Conservation (phyloP, 441 rosid genomes). For the Bruguiera hainesii region DNA sequence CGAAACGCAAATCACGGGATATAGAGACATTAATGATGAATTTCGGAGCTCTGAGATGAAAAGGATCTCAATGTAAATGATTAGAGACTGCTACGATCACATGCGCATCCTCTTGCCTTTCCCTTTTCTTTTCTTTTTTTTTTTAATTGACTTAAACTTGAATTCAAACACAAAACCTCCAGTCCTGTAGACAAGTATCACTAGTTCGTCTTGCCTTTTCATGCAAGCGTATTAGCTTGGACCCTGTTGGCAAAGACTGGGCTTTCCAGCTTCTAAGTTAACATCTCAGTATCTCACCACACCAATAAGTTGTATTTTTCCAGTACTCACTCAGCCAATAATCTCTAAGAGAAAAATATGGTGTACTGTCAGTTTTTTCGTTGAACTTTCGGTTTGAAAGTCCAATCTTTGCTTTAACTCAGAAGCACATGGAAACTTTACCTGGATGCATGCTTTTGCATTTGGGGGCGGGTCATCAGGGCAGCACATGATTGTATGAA, state of each 20-base stretch:
- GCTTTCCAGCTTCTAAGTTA: not conserved
- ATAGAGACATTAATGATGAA: not conserved
- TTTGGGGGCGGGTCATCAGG: slow-evolving; percentile 39
- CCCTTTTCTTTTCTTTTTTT: no score
- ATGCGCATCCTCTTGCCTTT: not conserved
- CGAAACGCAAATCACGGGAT: slow-evolving; percentile 19
- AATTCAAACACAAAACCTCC: no score
- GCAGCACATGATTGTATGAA: slow-evolving; percentile 44
- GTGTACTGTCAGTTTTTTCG: slow-evolving; percentile 29
- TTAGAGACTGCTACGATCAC: not conserved
- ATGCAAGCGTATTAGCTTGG: no score
- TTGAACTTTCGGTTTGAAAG: slow-evolving; percentile 23
- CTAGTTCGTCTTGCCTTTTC: no score
- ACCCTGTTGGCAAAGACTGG: not conserved
- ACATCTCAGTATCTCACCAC: no score
- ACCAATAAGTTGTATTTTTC: not conserved
- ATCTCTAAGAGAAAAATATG: not conserved
- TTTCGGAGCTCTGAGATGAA: not conserved
- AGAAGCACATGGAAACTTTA: slow-evolving; percentile 33
- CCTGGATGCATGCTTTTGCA: slow-evolving; percentile 44
- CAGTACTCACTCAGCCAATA: not conserved
- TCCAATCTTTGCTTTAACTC: slow-evolving; percentile 4
- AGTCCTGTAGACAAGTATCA: no score
- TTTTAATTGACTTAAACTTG: no score
- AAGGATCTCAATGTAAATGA: not conserved